Conservation (phyloP, 306 rosid species). For the Ceratonia siliqua region DNA sequence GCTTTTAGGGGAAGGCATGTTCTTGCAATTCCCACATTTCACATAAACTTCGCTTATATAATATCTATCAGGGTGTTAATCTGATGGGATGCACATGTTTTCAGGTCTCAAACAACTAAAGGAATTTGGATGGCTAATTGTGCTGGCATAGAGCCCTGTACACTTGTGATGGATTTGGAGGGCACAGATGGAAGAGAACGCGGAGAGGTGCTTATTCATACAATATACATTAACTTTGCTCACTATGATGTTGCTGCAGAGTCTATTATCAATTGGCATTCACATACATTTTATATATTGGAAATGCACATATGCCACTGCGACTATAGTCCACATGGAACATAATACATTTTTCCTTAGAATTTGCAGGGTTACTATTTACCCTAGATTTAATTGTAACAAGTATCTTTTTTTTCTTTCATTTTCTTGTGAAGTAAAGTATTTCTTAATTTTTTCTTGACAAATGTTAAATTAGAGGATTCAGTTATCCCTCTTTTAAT, state of each 20-base stretch:
- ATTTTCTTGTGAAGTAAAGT: not conserved
- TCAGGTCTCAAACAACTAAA: constrained; percentile 94
- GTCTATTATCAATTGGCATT: constrained; percentile 1
- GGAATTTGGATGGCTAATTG: constrained; percentile 92
- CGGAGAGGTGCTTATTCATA: constrained; percentile 71
- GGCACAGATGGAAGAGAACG: constrained; percentile 98
- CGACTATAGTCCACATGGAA: not conserved
- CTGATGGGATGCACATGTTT: constrained; percentile 23
- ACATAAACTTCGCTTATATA: not conserved
- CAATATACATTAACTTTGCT: constrained; percentile 9
- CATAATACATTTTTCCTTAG: not conserved
- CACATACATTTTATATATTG: constrained; percentile 15
- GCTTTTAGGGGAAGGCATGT: constrained; percentile 87
- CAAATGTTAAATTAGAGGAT: constrained; percentile 5
- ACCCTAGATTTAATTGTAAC: not conserved
- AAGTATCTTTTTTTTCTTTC: not conserved
- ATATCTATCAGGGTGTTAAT: not conserved
- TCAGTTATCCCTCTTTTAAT: not conserved
- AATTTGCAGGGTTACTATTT: not conserved
- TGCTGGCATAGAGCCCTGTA: constrained; percentile 85
- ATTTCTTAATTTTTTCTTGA: not conserved
- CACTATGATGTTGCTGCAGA: not conserved
- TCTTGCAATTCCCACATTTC: constrained; percentile 19
- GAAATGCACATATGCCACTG: not conserved
- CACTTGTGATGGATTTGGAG: constrained; percentile 95